Conservation (phyloP, 169 alveolate genomes). For the Ichthyophthirius multifiliis region DNA sequence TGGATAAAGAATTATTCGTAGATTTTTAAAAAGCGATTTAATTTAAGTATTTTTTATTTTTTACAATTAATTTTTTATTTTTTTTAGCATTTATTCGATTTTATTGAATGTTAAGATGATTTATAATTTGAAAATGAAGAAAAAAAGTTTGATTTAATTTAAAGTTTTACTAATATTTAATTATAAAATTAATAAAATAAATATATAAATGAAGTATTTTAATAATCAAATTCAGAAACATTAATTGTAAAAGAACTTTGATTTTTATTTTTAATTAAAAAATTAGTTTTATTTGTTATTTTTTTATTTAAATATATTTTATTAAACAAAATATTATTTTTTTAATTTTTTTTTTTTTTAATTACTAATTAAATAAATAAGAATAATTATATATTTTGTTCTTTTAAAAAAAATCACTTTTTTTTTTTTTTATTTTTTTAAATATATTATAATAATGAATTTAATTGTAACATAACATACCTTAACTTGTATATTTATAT, state of each 20-base stretch:
- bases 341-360: no score
- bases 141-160: constrained; percentile 15
- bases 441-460: no score
- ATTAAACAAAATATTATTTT: no score
- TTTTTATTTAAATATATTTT: no score
- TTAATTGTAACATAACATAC: no score
- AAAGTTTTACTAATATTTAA: not conserved
- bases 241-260: not conserved
- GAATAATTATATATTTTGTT: no score
- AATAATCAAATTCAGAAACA: not conserved
- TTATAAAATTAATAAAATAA: not conserved
- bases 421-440: no score
- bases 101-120: not conserved
- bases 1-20: not conserved
- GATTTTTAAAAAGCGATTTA: not conserved
- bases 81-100: not conserved
- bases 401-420: no score
- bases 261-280: not conserved
- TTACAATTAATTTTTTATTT: not conserved
- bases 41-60: not conserved
- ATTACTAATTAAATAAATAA: no score
- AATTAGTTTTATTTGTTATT: no score
- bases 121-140: not conserved
- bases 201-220: not conserved
- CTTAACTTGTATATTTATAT: no score